Base-by-base conservation (phyloP, 768 basidiomycete species). In the Panellus pusillus region DNA sequence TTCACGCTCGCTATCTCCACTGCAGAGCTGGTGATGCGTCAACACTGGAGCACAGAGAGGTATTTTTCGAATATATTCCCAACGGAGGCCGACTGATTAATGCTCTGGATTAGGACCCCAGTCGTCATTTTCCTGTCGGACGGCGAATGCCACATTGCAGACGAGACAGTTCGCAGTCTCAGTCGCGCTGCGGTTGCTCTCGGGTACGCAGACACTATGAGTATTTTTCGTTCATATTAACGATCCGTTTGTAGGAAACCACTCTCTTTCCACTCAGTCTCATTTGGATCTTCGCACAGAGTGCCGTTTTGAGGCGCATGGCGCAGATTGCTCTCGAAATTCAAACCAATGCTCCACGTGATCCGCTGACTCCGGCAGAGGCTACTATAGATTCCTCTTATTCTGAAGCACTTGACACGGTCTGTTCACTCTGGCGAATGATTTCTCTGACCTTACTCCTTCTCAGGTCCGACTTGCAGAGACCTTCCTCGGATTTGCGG, bases 71-170 rank as follows among this genome's bases (percentile, higher is more conserved):
- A 15, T 18, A 2, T 14, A 14, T 5, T 14, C 11, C 31, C 14
- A 13, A 20, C 37, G 12, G 18, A 18, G 9, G 15, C 12, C 13
- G 13, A 18, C 4, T 8, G n/a, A 0, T n/a, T 24, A 24, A 24
- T 24, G 24, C 24, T 28, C 41, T 11, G 12, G 9, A 15, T 37
- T 29, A 77, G 79, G 39, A 65, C 70, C 2, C 79, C 80, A 0
- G 71, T 80, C 9, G 64, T 82, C 27, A 73, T 80, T 50, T 84
- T 84, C 65, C 69, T 83, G 8, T 83, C 82, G 2, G 83, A 82
- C 52, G 82, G 82, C 1, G 74, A 82, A 66, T 77, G 77, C 44
- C 12, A 31, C 8, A 67, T 82, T 24, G 44, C 45, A 0, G 82
- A 84, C 37, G 27, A 64, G 7, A 61, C 65, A 0, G 64, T 80